Base-by-base conservation (phyloP, 352 stramenopile species). In the Peronospora destructor region DNA sequence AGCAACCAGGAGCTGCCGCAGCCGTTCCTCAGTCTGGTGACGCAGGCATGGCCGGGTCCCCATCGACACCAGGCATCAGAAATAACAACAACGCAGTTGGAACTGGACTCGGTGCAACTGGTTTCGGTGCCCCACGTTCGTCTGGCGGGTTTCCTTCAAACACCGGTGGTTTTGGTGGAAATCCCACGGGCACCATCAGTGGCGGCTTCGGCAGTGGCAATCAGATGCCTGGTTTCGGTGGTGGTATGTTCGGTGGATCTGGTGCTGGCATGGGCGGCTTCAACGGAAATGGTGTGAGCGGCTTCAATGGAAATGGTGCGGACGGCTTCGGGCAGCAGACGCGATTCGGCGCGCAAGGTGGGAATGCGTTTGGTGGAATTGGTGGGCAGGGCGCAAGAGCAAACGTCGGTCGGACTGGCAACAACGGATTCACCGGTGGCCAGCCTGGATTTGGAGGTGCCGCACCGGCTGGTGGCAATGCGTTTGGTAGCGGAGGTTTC, bases 171-270 rank as follows among this genome's bases (percentile, higher is more conserved):
- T 28, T 59, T 19, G 43, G 42, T 28, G 51, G 44, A 21, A 39
- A 45, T 32, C 21, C 30, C 13, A 58, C 41, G 50, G 35, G 14
- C 12, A 12, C 14, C 4, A 10, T 40, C 19, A 33, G 19, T 23
- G 19, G n/a, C n/a, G 32, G 47, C 28, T 49, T 62, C 23, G 45
- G 39, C 5, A 42, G 41, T 41, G 35, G 45, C 21, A 61, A 53
- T 36, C 29, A 8, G 9, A 64, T 59, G 45, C 14, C 14, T 28
- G 17, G 17, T n/a, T 57, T 57, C 12, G 43, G 49, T 6, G 57
- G 45, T 14, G 29, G 17, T 4, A 45, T 53, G 32, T 45, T 53
- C 8, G 46, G 19, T 13, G 45, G 39, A 30, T 39, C 17, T 23
- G 50, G 50, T 32, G 28, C 10, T 12, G 28, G 28, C 28, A 11